phyloP scores from a whole-genome alignment of 306 rosid species.

The Castanea mollissima region DNA sequence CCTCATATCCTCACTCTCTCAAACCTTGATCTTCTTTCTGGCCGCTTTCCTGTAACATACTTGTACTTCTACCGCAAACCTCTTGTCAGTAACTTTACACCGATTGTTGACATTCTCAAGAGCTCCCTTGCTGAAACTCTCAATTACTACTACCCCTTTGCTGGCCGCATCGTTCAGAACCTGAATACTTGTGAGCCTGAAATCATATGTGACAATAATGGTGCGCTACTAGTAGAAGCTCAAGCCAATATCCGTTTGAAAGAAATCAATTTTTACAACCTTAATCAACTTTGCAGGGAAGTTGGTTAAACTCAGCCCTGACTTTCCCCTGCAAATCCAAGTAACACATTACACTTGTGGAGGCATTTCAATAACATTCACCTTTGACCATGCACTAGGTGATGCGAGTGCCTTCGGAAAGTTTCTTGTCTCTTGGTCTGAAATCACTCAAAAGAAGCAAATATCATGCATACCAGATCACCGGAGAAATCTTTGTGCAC shows the following conservation, averaged over 20 bases:
- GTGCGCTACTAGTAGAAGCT: conserved; percentile 65
- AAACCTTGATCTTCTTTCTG: conserved; percentile 84
- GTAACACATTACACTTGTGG: conserved; percentile 66
- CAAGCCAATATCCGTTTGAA: conserved; percentile 43
- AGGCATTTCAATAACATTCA: conserved; percentile 66
- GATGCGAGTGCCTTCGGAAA: conserved; percentile 81
- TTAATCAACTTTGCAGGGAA: conserved; percentile 51
- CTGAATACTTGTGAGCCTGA: conserved; percentile 62
- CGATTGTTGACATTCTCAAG: conserved; percentile 44
- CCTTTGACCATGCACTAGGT: conserved; percentile 88
- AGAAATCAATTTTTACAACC: conserved; percentile 53
- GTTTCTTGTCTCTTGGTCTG: conserved; percentile 67
- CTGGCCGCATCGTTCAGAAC: conserved; percentile 62
- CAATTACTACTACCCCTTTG: conserved; percentile 55
- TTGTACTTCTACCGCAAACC: conserved; percentile 64
- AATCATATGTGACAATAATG: conserved; percentile 69
- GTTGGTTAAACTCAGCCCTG: conserved; percentile 48
- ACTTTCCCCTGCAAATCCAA: conserved; percentile 63
- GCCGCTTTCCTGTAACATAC: conserved; percentile 86
- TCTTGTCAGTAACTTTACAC: conserved; percentile 4
- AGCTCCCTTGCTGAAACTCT: conserved; percentile 54
- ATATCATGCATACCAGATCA: conserved; percentile 56
- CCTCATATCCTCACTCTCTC: conserved; percentile 52
- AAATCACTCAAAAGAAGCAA: conserved; percentile 53
- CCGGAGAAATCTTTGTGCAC: conserved; percentile 50